These are phyloP conservation scores for Termitomyces bulborhizus DNA, from an alignment of 768 basidiomycete species.

Conservation along the genomic window DNA sequence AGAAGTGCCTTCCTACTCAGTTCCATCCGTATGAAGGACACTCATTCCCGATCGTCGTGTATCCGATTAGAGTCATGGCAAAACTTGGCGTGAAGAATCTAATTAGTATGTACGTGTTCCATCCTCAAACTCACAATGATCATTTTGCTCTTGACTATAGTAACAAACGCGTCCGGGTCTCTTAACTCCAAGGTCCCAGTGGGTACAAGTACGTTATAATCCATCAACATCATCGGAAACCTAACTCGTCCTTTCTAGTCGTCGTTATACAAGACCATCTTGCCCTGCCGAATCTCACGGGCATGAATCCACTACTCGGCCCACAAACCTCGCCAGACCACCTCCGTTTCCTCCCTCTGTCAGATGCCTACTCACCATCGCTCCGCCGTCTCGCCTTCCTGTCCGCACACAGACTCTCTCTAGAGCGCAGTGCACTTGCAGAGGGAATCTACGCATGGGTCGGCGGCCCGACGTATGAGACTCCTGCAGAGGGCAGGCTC, in stretches of 20 bases:
- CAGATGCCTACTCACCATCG: constrained; percentile 70
- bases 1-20: constrained; percentile 26
- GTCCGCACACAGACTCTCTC: constrained; percentile 55
- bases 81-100: constrained; percentile 67
- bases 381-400: constrained; percentile 71
- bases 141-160: constrained; percentile 26
- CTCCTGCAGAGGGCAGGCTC: constrained; percentile 79
- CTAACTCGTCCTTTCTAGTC: constrained; percentile 37
- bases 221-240: not conserved
- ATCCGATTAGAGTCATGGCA: constrained; percentile 77
- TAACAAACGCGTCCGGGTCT: constrained; percentile 86
- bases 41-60: constrained; percentile 58
- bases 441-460: constrained; percentile 93
- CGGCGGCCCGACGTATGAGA: constrained; percentile 86
- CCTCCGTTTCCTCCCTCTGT: constrained; percentile 78
- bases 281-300: constrained; percentile 71
- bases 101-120: constrained; percentile 48
- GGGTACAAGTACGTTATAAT: constrained; percentile 61
- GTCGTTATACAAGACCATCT: constrained; percentile 83
- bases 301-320: constrained; percentile 76
- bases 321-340: constrained; percentile 51
- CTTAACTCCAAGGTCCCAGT: constrained; percentile 68
- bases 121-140: not conserved
- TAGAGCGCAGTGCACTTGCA: constrained; percentile 50
- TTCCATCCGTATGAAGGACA: constrained; percentile 89